Evolutionary conservation across 495 filamentous ascomycete genomes (phyloP), one percentile per base, ranked within the genome.

Genomic region (Aspergillus cavernicola): DNA sequence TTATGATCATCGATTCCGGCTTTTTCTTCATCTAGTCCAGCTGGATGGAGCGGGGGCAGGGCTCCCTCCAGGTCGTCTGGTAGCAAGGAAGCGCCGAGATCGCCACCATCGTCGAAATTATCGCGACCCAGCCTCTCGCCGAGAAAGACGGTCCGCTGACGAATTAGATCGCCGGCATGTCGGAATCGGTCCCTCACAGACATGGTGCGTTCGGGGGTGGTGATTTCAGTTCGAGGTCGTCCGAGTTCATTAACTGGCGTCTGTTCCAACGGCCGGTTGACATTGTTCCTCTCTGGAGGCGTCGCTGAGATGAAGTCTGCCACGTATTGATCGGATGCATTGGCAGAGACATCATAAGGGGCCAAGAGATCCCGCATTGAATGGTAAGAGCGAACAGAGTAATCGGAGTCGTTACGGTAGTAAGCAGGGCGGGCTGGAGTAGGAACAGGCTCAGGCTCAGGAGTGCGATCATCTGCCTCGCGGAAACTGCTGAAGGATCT

Each of bases 41-140:
- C 61, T 18, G 57, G 46, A 32, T 66, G 51, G 28, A 59, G 55
- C 6, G 63, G 52, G 0, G 67, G 62, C 11, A 65, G 49, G 8
- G 53, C 61, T 32, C 52, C 59, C 6, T 69, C 69, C 2, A 69
- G 44, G 41, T 72, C 70, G 22, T 72, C 70, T 4, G 70, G 71
- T 9, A 72, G 42, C 22, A 67, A 50, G 1, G 67, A 65, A 0
- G 68, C 62, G 8, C 61, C 64, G 22, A 75, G 52, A 7, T 65
- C 60, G 50, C 71, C 72, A 15, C 70, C 72, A 11, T 72, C 72
- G 32, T 75, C 70, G 10, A 55, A 35, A 7, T 23, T 7, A 2
- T 69, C 65, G 18, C 72, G 70, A 53, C 72, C 70, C n/a, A 75
- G 65, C 9, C 67, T 64, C 45, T 75, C 70, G 0, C 60, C 61